Evolutionary conservation across 2,329 filamentous ascomycete genomes (phyloP).

Genomic region (Didymella segeticola): DNA sequence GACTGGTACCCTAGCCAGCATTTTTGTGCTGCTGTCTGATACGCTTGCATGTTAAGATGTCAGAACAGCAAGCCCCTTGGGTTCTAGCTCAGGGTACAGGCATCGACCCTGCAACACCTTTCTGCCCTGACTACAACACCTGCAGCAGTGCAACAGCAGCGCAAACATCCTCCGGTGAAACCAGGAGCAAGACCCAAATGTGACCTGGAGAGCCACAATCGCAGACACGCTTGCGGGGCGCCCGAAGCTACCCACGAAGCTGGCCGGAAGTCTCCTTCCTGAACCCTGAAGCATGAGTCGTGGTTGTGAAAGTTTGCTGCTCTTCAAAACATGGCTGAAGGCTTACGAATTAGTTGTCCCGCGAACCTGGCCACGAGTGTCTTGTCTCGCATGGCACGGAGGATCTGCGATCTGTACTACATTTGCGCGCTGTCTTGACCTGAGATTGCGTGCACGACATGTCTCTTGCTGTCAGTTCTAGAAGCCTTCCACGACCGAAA

Average conservation of each 20-base stretch:
- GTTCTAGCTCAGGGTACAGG: conserved; percentile 2
- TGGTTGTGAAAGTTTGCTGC: conserved; percentile 14
- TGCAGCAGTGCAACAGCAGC: conserved; percentile 15
- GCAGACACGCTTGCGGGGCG: conserved; percentile 10
- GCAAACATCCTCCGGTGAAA: conserved; percentile 11
- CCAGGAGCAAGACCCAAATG: conserved; percentile 13
- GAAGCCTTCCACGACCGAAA: conserved; percentile 3
- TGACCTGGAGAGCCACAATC: conserved; percentile 12
- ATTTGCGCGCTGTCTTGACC: not conserved
- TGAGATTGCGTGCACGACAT: not conserved
- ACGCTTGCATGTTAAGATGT: not conserved
- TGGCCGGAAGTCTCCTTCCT: conserved; percentile 2
- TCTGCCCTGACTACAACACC: conserved; percentile 1
- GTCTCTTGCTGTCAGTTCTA: conserved; percentile 5
- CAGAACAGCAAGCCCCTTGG: not conserved
- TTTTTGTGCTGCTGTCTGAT: not conserved
- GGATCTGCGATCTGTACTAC: conserved; percentile 5
- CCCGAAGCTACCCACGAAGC: conserved; percentile 1
- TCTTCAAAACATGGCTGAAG: conserved; percentile 10
- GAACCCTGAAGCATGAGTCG: conserved; percentile 10
- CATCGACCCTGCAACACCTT: conserved; percentile 11
- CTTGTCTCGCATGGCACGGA: not conserved
- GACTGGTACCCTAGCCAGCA: not conserved
- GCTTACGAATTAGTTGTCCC: conserved; percentile 1
- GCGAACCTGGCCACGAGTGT: conserved; percentile 1